phyloP scores from a whole-genome alignment of 306 rosid genomes.

The Cucurbita maxima region DNA sequence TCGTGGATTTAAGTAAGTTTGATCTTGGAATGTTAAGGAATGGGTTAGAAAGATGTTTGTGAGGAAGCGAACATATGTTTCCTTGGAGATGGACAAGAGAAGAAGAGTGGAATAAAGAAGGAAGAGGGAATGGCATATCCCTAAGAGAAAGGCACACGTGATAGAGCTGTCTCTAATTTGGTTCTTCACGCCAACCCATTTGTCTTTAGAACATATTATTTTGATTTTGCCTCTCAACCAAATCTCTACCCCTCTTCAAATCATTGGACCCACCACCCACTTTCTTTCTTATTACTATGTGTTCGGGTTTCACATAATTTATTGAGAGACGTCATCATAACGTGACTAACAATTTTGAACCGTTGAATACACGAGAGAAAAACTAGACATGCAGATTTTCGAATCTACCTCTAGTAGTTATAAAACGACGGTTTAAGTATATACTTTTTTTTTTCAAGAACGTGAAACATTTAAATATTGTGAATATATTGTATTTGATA shows the following conservation, averaged over 20 bases:
- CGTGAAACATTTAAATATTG: no score
- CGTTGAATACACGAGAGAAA: background rate
- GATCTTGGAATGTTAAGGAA: background rate
- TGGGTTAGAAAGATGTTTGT: background rate
- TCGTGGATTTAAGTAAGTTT: no score
- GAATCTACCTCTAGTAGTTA: no score
- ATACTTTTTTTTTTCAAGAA: no score
- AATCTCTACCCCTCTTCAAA: background rate
- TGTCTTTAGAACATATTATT: background rate
- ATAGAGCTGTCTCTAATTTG: slow-evolving; percentile 1
- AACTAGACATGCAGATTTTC: background rate
- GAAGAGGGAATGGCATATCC: background rate
- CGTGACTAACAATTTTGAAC: no score
- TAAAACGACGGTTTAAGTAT: no score
- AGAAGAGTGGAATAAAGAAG: background rate
- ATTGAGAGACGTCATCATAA: no score
- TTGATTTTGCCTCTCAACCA: slow-evolving; percentile 1
- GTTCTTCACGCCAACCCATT: slow-evolving; percentile 7
- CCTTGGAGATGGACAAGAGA: slow-evolving; percentile 1
- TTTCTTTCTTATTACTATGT: background rate
- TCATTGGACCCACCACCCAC: background rate
- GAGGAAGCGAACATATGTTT: slow-evolving; percentile 7
- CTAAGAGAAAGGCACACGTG: slow-evolving; percentile 11
- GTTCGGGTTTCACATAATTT: no score
- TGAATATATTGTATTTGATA: background rate